A percentile compares a stretch with the other conserved stretches of the same genome.
phyloP scores from a whole-genome alignment of 1,284 basidiomycete species.

The Ceratobasidium sp. region DNA sequence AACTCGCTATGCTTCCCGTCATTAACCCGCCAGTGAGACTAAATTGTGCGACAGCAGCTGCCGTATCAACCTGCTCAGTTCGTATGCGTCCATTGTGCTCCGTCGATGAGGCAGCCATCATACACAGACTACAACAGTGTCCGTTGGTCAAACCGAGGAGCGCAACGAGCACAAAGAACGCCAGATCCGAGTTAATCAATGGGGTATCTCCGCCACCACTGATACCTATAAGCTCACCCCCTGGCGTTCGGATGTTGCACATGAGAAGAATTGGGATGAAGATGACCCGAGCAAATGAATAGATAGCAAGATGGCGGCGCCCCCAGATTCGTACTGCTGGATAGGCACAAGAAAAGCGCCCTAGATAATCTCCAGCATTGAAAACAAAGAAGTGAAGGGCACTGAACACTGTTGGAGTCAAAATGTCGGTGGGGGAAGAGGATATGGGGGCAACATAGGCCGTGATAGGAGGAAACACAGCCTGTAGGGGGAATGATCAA shows the following conservation, averaged over 20 bases:
- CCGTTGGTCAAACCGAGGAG: constrained; percentile 55
- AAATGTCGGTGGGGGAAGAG: constrained; percentile 53
- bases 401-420: constrained; percentile 55
- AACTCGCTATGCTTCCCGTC: constrained; percentile 55
- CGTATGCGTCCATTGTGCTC: constrained; percentile 49
- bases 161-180: constrained; percentile 54
- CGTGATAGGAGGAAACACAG: constrained; percentile 42
- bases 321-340: constrained; percentile 35
- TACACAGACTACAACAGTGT: constrained; percentile 45
- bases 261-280: constrained; percentile 38
- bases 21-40: constrained; percentile 56
- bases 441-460: constrained; percentile 29
- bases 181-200: constrained; percentile 51
- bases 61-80: constrained; percentile 56
- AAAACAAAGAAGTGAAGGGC: constrained; percentile 56
- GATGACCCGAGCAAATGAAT: constrained; percentile 25
- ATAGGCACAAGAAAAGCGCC: constrained; percentile 24
- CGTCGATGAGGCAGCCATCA: constrained; percentile 44
- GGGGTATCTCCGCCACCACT: constrained; percentile 46
- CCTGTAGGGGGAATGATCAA: neutral
- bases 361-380: constrained; percentile 51
- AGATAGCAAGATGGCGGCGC: constrained; percentile 13
- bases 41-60: constrained; percentile 56
- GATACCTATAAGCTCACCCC: constrained; percentile 39
- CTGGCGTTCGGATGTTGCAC: constrained; percentile 46